Evolutionary conservation across 805 yeast species (phyloP).

Genomic region (Tetrapisispora phaffii): DNA sequence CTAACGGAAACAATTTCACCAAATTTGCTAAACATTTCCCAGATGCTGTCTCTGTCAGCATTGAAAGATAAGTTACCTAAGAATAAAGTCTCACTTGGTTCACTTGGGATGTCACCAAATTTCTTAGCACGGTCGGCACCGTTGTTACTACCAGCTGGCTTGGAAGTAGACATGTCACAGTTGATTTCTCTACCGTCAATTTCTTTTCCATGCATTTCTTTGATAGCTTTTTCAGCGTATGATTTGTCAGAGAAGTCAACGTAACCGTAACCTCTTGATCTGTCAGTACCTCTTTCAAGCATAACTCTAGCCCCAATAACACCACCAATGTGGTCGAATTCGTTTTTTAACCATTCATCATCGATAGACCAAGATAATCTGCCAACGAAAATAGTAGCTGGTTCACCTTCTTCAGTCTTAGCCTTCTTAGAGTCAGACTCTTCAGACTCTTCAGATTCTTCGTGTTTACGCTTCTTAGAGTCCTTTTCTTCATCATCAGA

Average conservation of each 20-base stretch:
- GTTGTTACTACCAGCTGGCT: constrained; percentile 51
- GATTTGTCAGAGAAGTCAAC: constrained; percentile 79
- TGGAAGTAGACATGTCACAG: constrained; percentile 82
- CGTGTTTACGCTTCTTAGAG: constrained; percentile 30
- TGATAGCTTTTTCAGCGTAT: constrained; percentile 77
- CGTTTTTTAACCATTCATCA: constrained; percentile 84
- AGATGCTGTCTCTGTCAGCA: constrained; percentile 71
- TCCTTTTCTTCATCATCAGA: constrained; percentile 29
- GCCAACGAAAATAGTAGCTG: constrained; percentile 90
- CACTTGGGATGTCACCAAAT: constrained; percentile 83
- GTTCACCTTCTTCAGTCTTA: constrained; percentile 43
- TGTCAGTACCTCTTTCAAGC: constrained; percentile 82
- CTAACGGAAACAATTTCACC: constrained; percentile 85
- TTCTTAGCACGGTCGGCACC: constrained; percentile 71
- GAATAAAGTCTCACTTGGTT: constrained; percentile 92
- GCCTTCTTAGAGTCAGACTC: constrained; percentile 42
- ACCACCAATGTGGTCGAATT: constrained; percentile 76
- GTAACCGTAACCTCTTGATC: constrained; percentile 95
- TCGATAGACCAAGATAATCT: constrained; percentile 96
- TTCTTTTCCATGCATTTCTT: constrained; percentile 82
- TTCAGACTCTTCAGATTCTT: constrained; percentile 27
- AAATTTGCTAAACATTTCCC: constrained; percentile 59
- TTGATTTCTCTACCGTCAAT: constrained; percentile 95
- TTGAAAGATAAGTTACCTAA: constrained; percentile 93
- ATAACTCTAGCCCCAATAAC: constrained; percentile 85